Evolutionary conservation across 2,329 filamentous ascomycete genomes (phyloP).

Genomic region (Metarhizium brunneum): DNA sequence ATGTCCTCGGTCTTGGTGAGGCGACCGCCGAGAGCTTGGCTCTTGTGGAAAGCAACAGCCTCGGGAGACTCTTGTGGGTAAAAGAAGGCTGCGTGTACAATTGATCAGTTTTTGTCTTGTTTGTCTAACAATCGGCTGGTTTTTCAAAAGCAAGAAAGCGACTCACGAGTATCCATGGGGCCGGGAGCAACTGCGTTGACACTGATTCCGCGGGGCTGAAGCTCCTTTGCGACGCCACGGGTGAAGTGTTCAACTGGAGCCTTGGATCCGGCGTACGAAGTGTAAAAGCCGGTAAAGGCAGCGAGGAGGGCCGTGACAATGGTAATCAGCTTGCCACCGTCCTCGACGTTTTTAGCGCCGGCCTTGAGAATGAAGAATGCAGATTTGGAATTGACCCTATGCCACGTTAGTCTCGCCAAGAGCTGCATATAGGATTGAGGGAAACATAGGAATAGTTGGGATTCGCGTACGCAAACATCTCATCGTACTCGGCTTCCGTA

Average conservation of each 20-base stretch:
- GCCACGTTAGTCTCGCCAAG: conserved; percentile 1
- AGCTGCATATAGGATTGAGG: too few species aligned
- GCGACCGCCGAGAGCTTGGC: conserved; percentile 29
- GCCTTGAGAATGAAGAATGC: too few species aligned
- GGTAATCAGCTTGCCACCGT: conserved; percentile 37
- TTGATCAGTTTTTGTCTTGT: too few species aligned
- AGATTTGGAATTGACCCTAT: too few species aligned
- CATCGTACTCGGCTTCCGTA: too few species aligned
- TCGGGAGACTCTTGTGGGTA: conserved; percentile 32
- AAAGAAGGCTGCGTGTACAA: conserved; percentile 27
- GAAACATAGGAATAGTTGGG: too few species aligned
- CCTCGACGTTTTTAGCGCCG: conserved; percentile 13
- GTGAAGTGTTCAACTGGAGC: conserved; percentile 30
- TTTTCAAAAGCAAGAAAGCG: too few species aligned
- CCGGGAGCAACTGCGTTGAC: conserved; percentile 27
- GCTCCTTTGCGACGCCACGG: conserved; percentile 24
- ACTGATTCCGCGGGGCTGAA: conserved; percentile 21
- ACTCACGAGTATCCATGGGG: conserved; percentile 31
- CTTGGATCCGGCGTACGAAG: conserved; percentile 34
- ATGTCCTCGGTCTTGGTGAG: too few species aligned
- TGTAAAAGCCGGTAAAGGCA: conserved; percentile 36
- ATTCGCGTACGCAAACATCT: too few species aligned
- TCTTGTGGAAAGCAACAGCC: conserved; percentile 33
- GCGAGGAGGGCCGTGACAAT: conserved; percentile 34
- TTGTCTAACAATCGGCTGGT: too few species aligned